phyloP scores from a whole-genome alignment of 768 basidiomycete species.

The Hysterangium stoloniferum region DNA sequence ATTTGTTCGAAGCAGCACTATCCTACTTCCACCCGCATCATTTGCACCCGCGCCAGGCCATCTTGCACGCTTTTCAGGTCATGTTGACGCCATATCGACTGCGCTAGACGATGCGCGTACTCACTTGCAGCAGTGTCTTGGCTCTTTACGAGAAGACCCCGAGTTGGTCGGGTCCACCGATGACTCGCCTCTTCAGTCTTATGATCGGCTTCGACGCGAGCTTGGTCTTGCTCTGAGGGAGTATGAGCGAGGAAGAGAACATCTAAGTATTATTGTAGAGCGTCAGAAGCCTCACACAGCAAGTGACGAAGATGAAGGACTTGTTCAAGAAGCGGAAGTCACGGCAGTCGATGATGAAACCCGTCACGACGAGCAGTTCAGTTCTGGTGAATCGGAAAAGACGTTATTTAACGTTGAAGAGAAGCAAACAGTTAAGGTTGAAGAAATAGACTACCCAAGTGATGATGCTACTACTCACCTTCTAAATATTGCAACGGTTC shows the following conservation, averaged over 20 bases:
- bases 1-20: neutral
- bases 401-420: conserved; percentile 1
- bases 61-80: conserved; percentile 60
- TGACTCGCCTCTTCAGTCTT: conserved; percentile 60
- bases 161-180: neutral
- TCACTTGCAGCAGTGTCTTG: conserved; percentile 56
- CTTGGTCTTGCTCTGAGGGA: conserved; percentile 73
- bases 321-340: conserved; percentile 20
- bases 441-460: conserved; percentile 5
- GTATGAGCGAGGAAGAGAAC: conserved; percentile 71
- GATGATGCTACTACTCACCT: conserved; percentile 57
- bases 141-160: conserved; percentile 39
- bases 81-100: conserved; percentile 60
- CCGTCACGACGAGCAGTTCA: conserved; percentile 11
- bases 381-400: conserved; percentile 12
- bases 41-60: conserved; percentile 74
- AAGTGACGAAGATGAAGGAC: conserved; percentile 32
- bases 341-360: conserved; percentile 9
- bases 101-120: conserved; percentile 68
- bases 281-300: conserved; percentile 17
- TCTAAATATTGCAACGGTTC: conserved; percentile 39
- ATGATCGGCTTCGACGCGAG: conserved; percentile 68
- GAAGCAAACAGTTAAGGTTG: neutral
- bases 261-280: conserved; percentile 45
- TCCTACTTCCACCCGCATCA: conserved; percentile 23